These are phyloP conservation scores for Silene latifolia DNA, from an alignment of 148 eudicot species.

Conservation along the genomic window DNA sequence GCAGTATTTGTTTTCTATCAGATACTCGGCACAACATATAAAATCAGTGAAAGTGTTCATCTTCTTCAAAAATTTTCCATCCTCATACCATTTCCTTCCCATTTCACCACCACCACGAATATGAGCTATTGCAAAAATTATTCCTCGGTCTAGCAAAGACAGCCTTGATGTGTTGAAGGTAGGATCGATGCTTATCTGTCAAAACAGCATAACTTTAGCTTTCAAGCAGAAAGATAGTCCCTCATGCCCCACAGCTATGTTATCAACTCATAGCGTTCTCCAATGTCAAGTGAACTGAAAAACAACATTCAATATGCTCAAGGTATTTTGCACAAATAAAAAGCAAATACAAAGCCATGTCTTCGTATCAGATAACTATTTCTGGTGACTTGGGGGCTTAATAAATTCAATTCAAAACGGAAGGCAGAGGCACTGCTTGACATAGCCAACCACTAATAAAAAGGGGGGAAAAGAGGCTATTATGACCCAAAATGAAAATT, in stretches of 20 bases:
- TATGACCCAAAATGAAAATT: too few species aligned
- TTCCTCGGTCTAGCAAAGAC: conserved; percentile 85
- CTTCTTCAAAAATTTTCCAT: conserved; percentile 72
- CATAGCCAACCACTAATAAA: too few species aligned
- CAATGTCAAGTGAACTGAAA: neutral
- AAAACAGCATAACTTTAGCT: neutral
- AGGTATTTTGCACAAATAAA: neutral
- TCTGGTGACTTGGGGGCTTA: neutral
- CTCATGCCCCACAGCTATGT: neutral
- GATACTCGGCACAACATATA: conserved; percentile 72
- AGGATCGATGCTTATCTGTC: conserved; percentile 69
- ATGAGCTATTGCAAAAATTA: conserved; percentile 71
- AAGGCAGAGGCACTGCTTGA: too few species aligned
- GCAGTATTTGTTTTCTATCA: conserved; percentile 73
- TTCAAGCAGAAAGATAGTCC: conserved; percentile 1
- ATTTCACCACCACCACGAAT: conserved; percentile 96
- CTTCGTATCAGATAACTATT: neutral
- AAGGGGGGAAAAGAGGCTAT: too few species aligned
- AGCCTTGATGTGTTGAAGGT: conserved; percentile 59
- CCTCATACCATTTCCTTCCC: conserved; percentile 97
- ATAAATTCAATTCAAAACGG: too few species aligned
- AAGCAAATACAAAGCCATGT: conserved; percentile 7
- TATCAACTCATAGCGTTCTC: neutral
- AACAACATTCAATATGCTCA: neutral
- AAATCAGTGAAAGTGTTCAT: conserved; percentile 87